Conservation (phyloP, 2,329 filamentous ascomycete species). For the Escovopsis weberi region DNA sequence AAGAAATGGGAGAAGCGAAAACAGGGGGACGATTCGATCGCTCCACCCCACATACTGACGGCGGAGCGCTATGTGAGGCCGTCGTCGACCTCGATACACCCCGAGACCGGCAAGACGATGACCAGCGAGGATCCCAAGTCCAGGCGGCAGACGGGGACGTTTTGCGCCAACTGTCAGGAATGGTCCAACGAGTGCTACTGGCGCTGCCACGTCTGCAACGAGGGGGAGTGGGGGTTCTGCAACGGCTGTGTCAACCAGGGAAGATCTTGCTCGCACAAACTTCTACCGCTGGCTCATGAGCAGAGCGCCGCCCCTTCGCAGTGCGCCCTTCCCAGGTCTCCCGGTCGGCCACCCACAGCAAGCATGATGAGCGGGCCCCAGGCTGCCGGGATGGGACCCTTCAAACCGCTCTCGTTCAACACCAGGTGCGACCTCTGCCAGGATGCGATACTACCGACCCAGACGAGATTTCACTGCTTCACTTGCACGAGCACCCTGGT, state of each 20-base stretch:
- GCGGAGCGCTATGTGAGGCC: slow-evolving; percentile 42
- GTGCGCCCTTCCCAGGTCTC: slow-evolving; percentile 26
- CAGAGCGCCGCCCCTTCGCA: slow-evolving; percentile 15
- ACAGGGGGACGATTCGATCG: slow-evolving; percentile 23
- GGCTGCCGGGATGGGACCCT: slow-evolving; percentile 34
- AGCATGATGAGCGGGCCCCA: slow-evolving; percentile 33
- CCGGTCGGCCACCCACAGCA: slow-evolving; percentile 32
- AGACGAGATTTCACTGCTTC: slow-evolving; percentile 67
- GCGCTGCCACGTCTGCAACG: slow-evolving; percentile 76
- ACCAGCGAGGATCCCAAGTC: slow-evolving; percentile 53
- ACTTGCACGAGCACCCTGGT: slow-evolving; percentile 44
- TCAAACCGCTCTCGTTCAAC: slow-evolving; percentile 55
- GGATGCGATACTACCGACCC: slow-evolving; percentile 52
- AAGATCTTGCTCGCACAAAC: slow-evolving; percentile 63
- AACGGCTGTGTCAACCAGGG: slow-evolving; percentile 76
- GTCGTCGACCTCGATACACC: slow-evolving; percentile 32
- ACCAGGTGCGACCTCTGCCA: slow-evolving; percentile 70
- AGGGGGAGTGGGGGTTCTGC: slow-evolving; percentile 92
- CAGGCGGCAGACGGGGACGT: slow-evolving; percentile 64
- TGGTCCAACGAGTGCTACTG: slow-evolving; percentile 78
- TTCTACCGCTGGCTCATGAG: slow-evolving; percentile 61
- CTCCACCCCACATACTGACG: slow-evolving; percentile 42
- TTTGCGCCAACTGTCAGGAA: slow-evolving; percentile 62
- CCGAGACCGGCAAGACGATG: slow-evolving; percentile 40
- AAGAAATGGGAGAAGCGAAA: slow-evolving; percentile 46